Evolutionary conservation across 768 basidiomycete genomes (phyloP), one percentile per base, ranked within the genome.

Genomic region (Boletus sp.): DNA sequence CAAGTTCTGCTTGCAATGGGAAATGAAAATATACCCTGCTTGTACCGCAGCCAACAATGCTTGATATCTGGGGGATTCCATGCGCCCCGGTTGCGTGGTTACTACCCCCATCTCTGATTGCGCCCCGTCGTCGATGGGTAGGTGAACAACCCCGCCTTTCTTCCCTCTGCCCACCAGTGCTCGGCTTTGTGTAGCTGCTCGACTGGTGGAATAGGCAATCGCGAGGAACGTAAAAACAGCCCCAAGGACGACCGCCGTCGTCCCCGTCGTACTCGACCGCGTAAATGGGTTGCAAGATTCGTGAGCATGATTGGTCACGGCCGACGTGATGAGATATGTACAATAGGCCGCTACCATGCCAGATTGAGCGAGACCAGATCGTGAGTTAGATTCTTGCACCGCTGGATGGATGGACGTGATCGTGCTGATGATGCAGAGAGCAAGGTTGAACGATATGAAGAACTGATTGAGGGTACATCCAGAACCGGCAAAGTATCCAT

Each of bases 261-360:
- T 93, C 57, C 87, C 85, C 1, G 95, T 90, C 47, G 83, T 83
- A 24, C 76, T 78, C 44, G 79, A 78, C 57, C 83, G 82, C 47
- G 85, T 86, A 10, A 98, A 80, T 0, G 97, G 97, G 71, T 98
- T 98, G 78, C 97, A 99, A 20, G 79, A 75, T 53, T 84, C 79
- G 64, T 95, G 89, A 8, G 85, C 84, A 73, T 96, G 92, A 68
- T 98, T 98, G 59, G 87, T 90, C 56, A 99, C 86, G 4, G 97
- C 97, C 17, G 92, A 94, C 32, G 92, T 89, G 64, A 92, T 84
- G 58, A 99, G 87, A 71, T 99, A 99, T 3, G 94, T 94, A 76
- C 92, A 97, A 72, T 99, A 99, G 2, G 87, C 92, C 4, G 92
- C 91, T n/a, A 99, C 96, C 90, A 98, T 95, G 46, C 90, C 87